Conservation (phyloP, 495 filamentous ascomycete species). For the Aeminium ludgeri region DNA sequence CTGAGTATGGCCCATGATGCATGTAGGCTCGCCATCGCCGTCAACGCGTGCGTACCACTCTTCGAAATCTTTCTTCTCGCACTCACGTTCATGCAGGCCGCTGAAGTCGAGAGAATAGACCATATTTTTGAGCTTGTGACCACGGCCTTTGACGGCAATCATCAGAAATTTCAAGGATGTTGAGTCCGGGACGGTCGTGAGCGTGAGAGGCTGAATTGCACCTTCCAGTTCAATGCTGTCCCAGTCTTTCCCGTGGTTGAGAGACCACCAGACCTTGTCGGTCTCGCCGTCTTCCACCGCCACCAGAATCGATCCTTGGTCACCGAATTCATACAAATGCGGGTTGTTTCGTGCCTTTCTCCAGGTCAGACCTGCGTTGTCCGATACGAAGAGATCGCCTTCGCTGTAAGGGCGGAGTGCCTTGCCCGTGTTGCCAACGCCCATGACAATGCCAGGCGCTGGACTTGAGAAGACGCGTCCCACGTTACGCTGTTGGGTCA, state of each 20-base stretch:
- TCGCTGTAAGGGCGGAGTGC: constrained; percentile 47
- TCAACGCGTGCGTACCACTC: constrained; percentile 71
- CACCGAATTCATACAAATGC: constrained; percentile 90
- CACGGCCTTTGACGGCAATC: constrained; percentile 32
- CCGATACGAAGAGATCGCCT: constrained; percentile 69
- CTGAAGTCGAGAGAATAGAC: constrained; percentile 69
- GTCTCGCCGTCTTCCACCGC: constrained; percentile 56
- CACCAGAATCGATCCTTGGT: constrained; percentile 72
- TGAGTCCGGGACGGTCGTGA: constrained; percentile 80
- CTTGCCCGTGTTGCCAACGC: constrained; percentile 71
- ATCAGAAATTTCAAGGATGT: constrained; percentile 80
- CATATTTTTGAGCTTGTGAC: constrained; percentile 32
- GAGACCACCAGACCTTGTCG: constrained; percentile 57
- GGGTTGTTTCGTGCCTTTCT: constrained; percentile 52
- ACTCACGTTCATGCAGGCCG: constrained; percentile 62
- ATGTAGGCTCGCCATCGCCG: constrained; percentile 61
- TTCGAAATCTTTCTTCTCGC: constrained; percentile 66
- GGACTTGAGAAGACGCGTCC: constrained; percentile 88
- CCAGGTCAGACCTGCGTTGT: constrained; percentile 84
- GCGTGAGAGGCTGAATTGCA: constrained; percentile 41
- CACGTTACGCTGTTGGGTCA: constrained; percentile 60
- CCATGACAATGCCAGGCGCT: constrained; percentile 85
- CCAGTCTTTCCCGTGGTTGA: constrained; percentile 79
- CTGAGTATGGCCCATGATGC: constrained; percentile 90
- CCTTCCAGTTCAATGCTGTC: constrained; percentile 35